phyloP scores from a whole-genome alignment of 441 rosid genomes.

The Erodium trifolium region DNA sequence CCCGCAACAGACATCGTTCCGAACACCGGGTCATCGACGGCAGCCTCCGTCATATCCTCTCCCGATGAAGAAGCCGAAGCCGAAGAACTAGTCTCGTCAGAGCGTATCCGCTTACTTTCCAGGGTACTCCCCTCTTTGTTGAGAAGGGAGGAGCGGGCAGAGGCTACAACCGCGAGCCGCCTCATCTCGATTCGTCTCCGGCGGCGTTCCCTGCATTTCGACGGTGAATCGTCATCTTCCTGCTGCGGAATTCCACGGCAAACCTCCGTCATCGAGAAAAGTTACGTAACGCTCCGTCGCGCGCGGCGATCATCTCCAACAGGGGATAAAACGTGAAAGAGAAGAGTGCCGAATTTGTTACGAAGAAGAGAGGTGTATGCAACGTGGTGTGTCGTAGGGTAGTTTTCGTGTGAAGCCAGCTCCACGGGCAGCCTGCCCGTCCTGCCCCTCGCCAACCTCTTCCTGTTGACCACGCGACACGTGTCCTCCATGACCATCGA shows the following conservation, averaged over 20 bases:
- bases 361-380: background rate
- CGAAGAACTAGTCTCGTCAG: constrained; percentile 19
- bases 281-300: background rate
- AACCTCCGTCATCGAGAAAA: constrained; percentile 32
- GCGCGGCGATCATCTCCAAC: background rate
- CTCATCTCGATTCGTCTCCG: constrained; percentile 57
- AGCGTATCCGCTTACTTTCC: constrained; percentile 27
- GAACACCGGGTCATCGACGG: constrained; percentile 30
- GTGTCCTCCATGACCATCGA: background rate
- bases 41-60: constrained; percentile 2
- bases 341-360: background rate
- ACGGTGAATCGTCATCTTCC: constrained; percentile 36
- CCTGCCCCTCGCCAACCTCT: background rate
- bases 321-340: background rate
- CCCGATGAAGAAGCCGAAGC: background rate
- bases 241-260: constrained; percentile 28
- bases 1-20: constrained; percentile 61
- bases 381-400: background rate
- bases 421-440: background rate
- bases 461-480: background rate
- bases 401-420: background rate
- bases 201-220: constrained; percentile 61
- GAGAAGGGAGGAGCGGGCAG: constrained; percentile 13
- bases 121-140: constrained; percentile 15
- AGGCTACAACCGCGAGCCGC: constrained; percentile 27